Evolutionary conservation across 2,329 filamentous ascomycete species (phyloP).

Genomic region (Alternaria postmessia): DNA sequence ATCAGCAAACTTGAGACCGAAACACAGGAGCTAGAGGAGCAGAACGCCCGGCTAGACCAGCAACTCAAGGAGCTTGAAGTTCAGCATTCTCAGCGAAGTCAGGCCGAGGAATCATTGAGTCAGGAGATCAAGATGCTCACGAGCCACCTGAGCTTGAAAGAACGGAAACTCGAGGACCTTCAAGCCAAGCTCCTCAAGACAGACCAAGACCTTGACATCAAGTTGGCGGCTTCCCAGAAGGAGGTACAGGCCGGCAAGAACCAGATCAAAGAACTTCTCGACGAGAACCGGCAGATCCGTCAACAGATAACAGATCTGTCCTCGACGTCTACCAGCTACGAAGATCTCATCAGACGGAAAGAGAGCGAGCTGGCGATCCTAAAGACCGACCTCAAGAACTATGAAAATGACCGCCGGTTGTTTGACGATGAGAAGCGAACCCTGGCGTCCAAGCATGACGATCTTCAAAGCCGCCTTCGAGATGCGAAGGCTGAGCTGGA

Average conservation of each 20-base stretch:
- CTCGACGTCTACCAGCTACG: slow-evolving; percentile 91
- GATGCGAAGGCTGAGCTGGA: slow-evolving; percentile 89
- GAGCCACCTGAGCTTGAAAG: slow-evolving; percentile 87
- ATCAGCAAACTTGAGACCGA: slow-evolving; percentile 87
- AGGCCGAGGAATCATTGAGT: slow-evolving; percentile 76
- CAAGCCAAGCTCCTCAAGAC: slow-evolving; percentile 83
- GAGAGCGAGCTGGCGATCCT: slow-evolving; percentile 91
- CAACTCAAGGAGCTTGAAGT: slow-evolving; percentile 75
- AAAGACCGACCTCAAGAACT: slow-evolving; percentile 82
- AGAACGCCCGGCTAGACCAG: slow-evolving; percentile 73
- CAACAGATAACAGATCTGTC: slow-evolving; percentile 87
- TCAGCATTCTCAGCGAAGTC: slow-evolving; percentile 75
- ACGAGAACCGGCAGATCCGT: slow-evolving; percentile 83
- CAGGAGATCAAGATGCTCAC: slow-evolving; percentile 91
- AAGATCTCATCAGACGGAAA: slow-evolving; percentile 90
- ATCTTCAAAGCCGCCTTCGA: slow-evolving; percentile 75
- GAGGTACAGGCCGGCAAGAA: slow-evolving; percentile 78
- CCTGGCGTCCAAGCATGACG: slow-evolving; percentile 79
- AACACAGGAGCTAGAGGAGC: slow-evolving; percentile 75
- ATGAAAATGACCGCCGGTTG: slow-evolving; percentile 78
- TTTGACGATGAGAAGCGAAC: slow-evolving; percentile 81
- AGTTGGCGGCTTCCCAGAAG: slow-evolving; percentile 78
- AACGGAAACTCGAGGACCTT: slow-evolving; percentile 86
- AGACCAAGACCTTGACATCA: slow-evolving; percentile 89
- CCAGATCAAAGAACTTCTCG: slow-evolving; percentile 76